A percentile compares a stretch with the other conserved stretches of the same genome.
Conservation (phyloP, 176 grass and related monocot genomes). For the Musa beccarii region DNA sequence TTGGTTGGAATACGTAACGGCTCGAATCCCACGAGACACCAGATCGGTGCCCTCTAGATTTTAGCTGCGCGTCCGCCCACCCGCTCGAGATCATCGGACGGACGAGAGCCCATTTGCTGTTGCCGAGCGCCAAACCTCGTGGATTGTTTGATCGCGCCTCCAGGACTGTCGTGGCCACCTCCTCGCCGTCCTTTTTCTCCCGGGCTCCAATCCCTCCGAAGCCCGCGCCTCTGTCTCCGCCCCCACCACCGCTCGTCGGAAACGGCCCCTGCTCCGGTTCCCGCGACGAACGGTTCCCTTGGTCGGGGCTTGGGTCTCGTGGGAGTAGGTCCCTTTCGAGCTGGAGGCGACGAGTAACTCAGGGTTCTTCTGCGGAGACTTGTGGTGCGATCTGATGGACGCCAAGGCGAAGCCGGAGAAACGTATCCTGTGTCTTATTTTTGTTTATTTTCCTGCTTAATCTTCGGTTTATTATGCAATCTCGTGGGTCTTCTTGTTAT, state of each 20-base stretch:
- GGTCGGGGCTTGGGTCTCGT: neutral
- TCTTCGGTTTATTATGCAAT: conserved; percentile 8
- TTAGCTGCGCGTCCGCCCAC: neutral
- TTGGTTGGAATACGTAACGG: neutral
- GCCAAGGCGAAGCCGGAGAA: conserved; percentile 48
- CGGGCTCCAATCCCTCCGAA: neutral
- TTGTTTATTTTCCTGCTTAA: neutral
- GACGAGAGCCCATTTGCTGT: neutral
- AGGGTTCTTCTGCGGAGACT: conserved; percentile 80
- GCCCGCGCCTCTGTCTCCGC: neutral
- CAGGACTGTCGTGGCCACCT: neutral
- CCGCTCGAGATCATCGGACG: neutral
- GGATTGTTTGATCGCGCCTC: neutral
- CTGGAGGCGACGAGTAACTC: conserved; percentile 58
- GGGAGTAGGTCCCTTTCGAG: conserved; percentile 27
- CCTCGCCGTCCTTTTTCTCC: neutral
- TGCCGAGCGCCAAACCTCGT: neutral
- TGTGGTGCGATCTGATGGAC: conserved; percentile 92
- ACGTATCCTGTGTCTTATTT: conserved; percentile 35
- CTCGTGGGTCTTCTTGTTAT: neutral
- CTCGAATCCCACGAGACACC: neutral
- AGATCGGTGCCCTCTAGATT: neutral
- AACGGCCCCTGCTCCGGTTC: neutral
- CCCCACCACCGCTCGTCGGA: neutral
- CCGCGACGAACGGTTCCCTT: neutral